phyloP scores from a whole-genome alignment of 345 rosid species.

The Diplotaxis tenuifolia region DNA sequence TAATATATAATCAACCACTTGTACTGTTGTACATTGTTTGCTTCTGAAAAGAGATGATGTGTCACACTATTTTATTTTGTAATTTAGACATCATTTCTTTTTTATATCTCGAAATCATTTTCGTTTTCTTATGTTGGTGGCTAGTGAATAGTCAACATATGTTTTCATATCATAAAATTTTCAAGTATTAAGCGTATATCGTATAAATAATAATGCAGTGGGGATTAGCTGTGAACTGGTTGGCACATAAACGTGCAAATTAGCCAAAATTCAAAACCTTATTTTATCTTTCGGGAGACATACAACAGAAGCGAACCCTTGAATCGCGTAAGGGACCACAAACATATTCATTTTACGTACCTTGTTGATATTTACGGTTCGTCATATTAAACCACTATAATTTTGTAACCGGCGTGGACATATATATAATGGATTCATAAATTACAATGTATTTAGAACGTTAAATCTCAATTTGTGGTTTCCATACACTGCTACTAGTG shows the following conservation, averaged over 20 bases:
- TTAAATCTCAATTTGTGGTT: background rate
- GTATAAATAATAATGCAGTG: conserved; percentile 8
- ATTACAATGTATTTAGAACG: background rate
- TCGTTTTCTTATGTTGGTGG: conserved; percentile 9
- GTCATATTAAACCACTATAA: conserved; percentile 2
- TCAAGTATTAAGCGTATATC: background rate
- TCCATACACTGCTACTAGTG: background rate
- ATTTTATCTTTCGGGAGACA: conserved; percentile 18
- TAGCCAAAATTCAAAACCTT: conserved; percentile 23
- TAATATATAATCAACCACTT: conserved; percentile 17
- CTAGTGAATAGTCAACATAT: conserved; percentile 18
- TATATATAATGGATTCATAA: background rate
- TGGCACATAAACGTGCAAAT: conserved; percentile 34
- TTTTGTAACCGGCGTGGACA: background rate
- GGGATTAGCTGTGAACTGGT: conserved; percentile 35
- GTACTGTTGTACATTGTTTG: conserved; percentile 29
- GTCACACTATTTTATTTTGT: no score
- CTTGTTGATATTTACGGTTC: conserved; percentile 21
- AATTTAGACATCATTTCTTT: no score
- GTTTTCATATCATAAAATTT: background rate
- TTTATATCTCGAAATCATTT: background rate
- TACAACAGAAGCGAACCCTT: conserved; percentile 21
- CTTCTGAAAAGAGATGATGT: conserved; percentile 16
- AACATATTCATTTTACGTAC: conserved; percentile 16
- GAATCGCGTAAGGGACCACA: conserved; percentile 34